phyloP scores from a whole-genome alignment of 805 yeast genomes.

The Sungouiella thailandica region DNA sequence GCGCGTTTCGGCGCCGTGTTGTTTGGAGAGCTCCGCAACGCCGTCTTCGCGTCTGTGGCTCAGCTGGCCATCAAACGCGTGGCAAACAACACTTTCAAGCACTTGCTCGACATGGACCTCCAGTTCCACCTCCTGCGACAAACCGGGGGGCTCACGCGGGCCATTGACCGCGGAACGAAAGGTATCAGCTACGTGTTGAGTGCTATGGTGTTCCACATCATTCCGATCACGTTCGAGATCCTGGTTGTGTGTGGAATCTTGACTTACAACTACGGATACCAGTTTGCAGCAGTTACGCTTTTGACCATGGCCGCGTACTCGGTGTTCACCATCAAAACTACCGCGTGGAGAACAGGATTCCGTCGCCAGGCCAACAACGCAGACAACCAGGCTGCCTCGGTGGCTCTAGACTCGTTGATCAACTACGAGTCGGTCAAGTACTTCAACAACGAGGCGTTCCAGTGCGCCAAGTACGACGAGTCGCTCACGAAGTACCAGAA shows the following conservation, averaged over 20 bases:
- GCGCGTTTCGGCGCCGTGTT: constrained; percentile 92
- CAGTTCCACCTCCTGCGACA: constrained; percentile 88
- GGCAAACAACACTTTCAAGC: constrained; percentile 81
- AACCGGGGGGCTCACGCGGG: constrained; percentile 94
- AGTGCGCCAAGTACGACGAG: constrained; percentile 71
- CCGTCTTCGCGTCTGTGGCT: constrained; percentile 92
- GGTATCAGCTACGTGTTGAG: constrained; percentile 90
- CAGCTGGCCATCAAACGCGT: constrained; percentile 90
- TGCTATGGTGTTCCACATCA: constrained; percentile 96
- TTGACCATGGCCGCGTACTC: constrained; percentile 88
- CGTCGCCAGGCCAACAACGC: constrained; percentile 85
- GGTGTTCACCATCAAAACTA: constrained; percentile 80
- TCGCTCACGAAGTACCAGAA: constrained; percentile 72
- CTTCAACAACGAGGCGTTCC: constrained; percentile 84
- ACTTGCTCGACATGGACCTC: constrained; percentile 76
- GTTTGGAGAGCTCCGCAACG: constrained; percentile 92
- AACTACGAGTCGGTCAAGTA: constrained; percentile 93
- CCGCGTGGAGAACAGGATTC: constrained; percentile 94
- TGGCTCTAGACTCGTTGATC: constrained; percentile 88
- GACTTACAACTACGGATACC: constrained; percentile 85
- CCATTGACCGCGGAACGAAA: constrained; percentile 95
- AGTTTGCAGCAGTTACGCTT: constrained; percentile 86
- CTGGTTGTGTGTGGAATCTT: constrained; percentile 89
- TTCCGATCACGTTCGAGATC: constrained; percentile 90
- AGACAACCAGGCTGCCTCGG: constrained; percentile 92